Evolutionary conservation across 2,329 filamentous ascomycete genomes (phyloP).

Genomic region (Alternaria novae-zelandiae): DNA sequence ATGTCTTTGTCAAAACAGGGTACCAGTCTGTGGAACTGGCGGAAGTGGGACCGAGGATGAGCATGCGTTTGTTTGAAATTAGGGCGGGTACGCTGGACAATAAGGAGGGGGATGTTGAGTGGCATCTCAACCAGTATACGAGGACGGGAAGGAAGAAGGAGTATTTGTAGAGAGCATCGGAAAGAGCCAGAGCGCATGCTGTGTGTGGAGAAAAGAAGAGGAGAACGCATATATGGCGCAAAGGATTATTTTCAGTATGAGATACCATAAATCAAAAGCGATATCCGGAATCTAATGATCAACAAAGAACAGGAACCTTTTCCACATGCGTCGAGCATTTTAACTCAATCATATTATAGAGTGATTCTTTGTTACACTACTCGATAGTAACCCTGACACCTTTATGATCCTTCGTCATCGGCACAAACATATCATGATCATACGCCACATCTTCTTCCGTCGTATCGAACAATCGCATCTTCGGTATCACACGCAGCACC

Average conservation of each 20-base stretch:
- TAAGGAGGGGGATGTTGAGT: constrained; percentile 94
- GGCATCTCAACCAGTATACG: constrained; percentile 95
- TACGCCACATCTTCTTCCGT: constrained; percentile 29
- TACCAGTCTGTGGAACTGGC: constrained; percentile 74
- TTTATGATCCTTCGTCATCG: constrained; percentile 32
- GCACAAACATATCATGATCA: constrained; percentile 37
- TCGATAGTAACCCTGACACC: constrained; percentile 29
- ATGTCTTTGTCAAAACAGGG: constrained; percentile 92
- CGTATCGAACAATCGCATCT: constrained; percentile 31
- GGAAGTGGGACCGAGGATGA: constrained; percentile 78
- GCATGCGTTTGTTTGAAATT: constrained; percentile 96
- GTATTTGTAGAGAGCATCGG: constrained; percentile 66
- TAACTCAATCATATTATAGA: neutral
- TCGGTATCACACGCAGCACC: constrained; percentile 30
- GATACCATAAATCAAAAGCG: neutral
- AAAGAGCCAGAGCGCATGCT: neutral
- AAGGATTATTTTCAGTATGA: neutral
- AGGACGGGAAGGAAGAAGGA: constrained; percentile 94
- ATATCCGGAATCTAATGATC: neutral
- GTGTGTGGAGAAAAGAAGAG: neutral
- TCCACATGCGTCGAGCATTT: neutral
- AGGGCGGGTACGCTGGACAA: constrained; percentile 89
- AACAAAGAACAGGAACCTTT: neutral
- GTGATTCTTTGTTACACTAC: neutral
- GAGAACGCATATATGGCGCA: neutral